A percentile compares a stretch with the other conserved stretches of the same genome.
phyloP scores from a whole-genome alignment of 495 filamentous ascomycete genomes.

The Aspergillus heteromorphus region DNA sequence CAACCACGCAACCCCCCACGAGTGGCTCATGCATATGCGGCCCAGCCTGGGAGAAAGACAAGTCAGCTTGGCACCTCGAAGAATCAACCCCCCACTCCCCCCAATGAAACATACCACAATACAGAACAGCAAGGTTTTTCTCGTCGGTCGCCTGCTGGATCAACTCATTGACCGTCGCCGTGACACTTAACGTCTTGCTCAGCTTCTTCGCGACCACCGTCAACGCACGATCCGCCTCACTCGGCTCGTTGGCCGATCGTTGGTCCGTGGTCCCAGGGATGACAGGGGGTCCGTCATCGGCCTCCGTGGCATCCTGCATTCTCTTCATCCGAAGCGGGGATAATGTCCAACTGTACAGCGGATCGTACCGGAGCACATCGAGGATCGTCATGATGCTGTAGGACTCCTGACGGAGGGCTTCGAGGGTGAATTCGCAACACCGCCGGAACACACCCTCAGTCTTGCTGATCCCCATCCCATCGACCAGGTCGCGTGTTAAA shows the following conservation, averaged over 20 bases:
- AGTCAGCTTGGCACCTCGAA: neutral
- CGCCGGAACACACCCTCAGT: slow-evolving; percentile 94
- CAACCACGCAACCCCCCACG: too few relatives aligned
- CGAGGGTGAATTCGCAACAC: slow-evolving; percentile 95
- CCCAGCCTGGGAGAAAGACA: slow-evolving; percentile 14
- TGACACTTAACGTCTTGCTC: slow-evolving; percentile 85
- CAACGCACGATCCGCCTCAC: slow-evolving; percentile 86
- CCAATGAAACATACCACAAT: slow-evolving; percentile 59
- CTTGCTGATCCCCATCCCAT: slow-evolving; percentile 92
- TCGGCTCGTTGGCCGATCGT: slow-evolving; percentile 63
- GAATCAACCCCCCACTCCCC: neutral
- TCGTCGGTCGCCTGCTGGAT: slow-evolving; percentile 95
- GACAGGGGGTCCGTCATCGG: slow-evolving; percentile 35
- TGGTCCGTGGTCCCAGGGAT: slow-evolving; percentile 34
- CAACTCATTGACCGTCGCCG: slow-evolving; percentile 91
- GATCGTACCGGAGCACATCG: slow-evolving; percentile 93
- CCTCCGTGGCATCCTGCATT: slow-evolving; percentile 62
- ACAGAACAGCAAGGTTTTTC: slow-evolving; percentile 85
- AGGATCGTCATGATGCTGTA: slow-evolving; percentile 97
- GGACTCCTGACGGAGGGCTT: slow-evolving; percentile 84
- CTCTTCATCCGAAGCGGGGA: slow-evolving; percentile 79
- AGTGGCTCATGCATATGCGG: slow-evolving; percentile 23
- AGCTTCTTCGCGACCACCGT: slow-evolving; percentile 93
- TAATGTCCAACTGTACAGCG: slow-evolving; percentile 90
- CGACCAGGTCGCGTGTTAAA: slow-evolving; percentile 90